These are phyloP conservation scores for Mimosa pudica DNA, from an alignment of 306 rosid species.

Conservation along the genomic window DNA sequence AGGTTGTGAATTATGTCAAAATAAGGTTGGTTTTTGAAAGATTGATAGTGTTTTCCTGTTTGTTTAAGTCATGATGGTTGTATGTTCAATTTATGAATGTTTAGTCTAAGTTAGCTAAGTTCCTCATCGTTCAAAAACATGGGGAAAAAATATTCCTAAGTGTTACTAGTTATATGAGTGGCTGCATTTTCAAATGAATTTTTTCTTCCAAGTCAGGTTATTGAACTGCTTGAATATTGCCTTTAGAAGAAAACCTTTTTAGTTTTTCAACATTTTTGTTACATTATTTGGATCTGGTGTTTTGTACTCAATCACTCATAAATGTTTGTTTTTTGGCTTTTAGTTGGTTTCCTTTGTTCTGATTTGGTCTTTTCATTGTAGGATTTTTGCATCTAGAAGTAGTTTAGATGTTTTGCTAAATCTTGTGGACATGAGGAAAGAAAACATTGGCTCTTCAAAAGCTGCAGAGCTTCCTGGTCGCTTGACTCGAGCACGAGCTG, in stretches of 20 bases:
- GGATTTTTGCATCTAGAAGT: conserved; percentile 34
- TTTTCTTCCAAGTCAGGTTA: conserved; percentile 14
- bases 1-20: neutral
- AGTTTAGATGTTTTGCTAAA: conserved; percentile 39
- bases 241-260: neutral
- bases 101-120: neutral
- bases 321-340: neutral
- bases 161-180: neutral
- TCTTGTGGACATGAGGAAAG: conserved; percentile 70
- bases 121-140: conserved; percentile 25
- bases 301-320: conserved; percentile 11
- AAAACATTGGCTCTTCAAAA: conserved; percentile 40
- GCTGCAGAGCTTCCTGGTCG: conserved; percentile 56
- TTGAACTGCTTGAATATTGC: conserved; percentile 8
- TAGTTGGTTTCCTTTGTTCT: conserved; percentile 21
- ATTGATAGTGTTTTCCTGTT: neutral
- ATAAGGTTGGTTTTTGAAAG: neutral
- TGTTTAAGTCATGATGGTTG: neutral
- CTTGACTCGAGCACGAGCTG: conserved; percentile 76
- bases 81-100: conserved; percentile 10
- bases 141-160: neutral
- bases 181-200: conserved; percentile 17
- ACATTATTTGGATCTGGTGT: neutral
- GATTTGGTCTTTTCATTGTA: conserved; percentile 43
- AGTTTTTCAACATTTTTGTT: neutral